These are phyloP conservation scores for Saxispiralis lemnorum DNA, from an alignment of 495 filamentous ascomycete genomes.

Conservation along the genomic window DNA sequence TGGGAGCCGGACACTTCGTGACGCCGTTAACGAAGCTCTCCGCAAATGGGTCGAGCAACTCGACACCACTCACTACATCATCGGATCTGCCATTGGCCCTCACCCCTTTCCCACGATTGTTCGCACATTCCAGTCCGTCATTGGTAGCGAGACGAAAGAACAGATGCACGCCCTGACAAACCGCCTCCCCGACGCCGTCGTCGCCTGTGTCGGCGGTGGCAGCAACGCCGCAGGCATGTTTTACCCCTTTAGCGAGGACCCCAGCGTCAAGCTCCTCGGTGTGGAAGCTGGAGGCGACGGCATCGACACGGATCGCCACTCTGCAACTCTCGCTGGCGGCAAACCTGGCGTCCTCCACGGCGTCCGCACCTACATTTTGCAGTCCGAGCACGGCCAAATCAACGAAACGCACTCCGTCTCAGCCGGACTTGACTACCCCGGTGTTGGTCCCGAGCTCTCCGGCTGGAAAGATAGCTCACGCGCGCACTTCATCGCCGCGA, in stretches of 20 bases:
- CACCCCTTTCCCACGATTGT: slow-evolving; percentile 95
- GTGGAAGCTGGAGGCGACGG: slow-evolving; percentile 96
- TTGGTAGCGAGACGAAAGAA: slow-evolving; percentile 77
- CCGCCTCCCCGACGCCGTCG: slow-evolving; percentile 85
- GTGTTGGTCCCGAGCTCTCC: slow-evolving; percentile 81
- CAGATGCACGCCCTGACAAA: slow-evolving; percentile 67
- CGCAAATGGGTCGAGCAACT: slow-evolving; percentile 76
- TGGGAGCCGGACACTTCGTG: slow-evolving; percentile 69
- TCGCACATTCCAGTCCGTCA: slow-evolving; percentile 84
- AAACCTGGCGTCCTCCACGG: slow-evolving; percentile 88
- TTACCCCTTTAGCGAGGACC: slow-evolving; percentile 79
- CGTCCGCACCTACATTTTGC: slow-evolving; percentile 86
- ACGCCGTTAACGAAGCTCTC: slow-evolving; percentile 87
- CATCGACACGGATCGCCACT: slow-evolving; percentile 70
- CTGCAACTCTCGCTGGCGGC: slow-evolving; percentile 72
- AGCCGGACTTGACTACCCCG: slow-evolving; percentile 93
- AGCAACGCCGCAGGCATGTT: slow-evolving; percentile 90
- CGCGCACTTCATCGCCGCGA: slow-evolving; percentile 79
- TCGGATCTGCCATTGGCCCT: slow-evolving; percentile 84
- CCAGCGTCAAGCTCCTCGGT: slow-evolving; percentile 68
- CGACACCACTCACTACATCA: slow-evolving; percentile 87
- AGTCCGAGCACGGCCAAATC: slow-evolving; percentile 84
- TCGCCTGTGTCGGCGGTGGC: slow-evolving; percentile 90
- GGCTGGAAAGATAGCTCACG: slow-evolving; percentile 79
- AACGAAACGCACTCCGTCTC: slow-evolving; percentile 87